phyloP scores from a whole-genome alignment of 441 rosid species.

The Eruca vesicaria region DNA sequence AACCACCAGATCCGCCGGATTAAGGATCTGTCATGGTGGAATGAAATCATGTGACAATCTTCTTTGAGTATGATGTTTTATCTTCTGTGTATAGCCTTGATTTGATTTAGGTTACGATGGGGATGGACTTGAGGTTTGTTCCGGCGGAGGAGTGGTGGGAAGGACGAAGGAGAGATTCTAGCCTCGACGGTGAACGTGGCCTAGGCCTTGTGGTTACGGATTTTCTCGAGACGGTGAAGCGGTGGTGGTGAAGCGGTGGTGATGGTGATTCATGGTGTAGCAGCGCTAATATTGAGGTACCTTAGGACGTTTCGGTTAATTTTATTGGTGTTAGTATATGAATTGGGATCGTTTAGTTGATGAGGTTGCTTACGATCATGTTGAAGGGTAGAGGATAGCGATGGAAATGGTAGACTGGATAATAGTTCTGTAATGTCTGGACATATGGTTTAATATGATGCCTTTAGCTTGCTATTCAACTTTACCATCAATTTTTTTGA shows the following conservation, averaged over 20 bases:
- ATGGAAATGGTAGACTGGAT: not conserved
- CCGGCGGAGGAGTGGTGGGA: slow-evolving; percentile 39
- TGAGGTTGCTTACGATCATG: not conserved
- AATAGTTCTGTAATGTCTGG: not conserved
- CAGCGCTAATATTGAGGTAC: slow-evolving; percentile 77
- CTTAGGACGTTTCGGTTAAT: not conserved
- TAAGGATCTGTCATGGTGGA: too few species aligned
- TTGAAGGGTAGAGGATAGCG: not conserved
- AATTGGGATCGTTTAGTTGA: too few species aligned
- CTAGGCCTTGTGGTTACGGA: slow-evolving; percentile 85
- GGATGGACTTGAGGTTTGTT: slow-evolving; percentile 51
- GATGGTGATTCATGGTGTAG: slow-evolving; percentile 69
- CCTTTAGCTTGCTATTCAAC: too few species aligned
- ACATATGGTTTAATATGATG: not conserved
- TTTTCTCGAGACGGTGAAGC: slow-evolving; percentile 73
- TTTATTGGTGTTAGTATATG: not conserved
- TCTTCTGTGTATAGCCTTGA: too few species aligned
- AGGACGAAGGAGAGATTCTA: slow-evolving; percentile 50
- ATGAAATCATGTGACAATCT: too few species aligned
- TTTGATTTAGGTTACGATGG: slow-evolving; percentile 9
- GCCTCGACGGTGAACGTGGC: slow-evolving; percentile 88
- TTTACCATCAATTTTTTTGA: too few species aligned
- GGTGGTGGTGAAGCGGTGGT: slow-evolving; percentile 62
- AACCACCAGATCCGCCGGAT: too few species aligned
- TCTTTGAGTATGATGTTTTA: too few species aligned